Base-by-base conservation (phyloP, 352 stramenopile genomes). In the Phytophthora lateralis region DNA sequence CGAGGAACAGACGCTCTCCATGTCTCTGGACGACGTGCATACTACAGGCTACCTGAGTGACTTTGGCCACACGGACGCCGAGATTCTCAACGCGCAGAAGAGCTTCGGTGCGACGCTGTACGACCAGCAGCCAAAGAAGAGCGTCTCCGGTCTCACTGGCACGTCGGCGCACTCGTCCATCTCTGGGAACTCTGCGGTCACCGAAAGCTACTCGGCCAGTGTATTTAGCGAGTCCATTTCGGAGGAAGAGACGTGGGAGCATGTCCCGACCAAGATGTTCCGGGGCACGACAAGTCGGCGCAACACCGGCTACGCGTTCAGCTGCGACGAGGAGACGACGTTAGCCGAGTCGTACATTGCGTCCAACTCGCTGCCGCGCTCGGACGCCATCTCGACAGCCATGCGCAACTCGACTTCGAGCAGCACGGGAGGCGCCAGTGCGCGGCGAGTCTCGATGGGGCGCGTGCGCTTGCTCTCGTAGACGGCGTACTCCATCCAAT, bases 291-390 rank as follows among this genome's bases (percentile, higher is more conserved):
- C 64, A 14, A 60, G 65, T n/a, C 67, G 76, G 8, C 73, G 79
- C 26, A 89, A 87, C 62, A 92, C 83, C 8, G 85, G 85, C 41
- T 94, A 76, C 49, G 85, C 85, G 26, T 94, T 94, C 64, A 93
- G 83, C 57, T 93, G 82, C 62, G 85, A 94, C 59, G 83, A 94
- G 47, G 81, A 90, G 57, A 94, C 85, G 42, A 92, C 85, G 39
- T 52, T 91, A 14, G 85, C 80, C 43, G 85, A 94, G 70, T 91
- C 81, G 60, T 91, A 91, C 67, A 93, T 93, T 44, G 85, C 85
- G 15, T 92, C 85, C 12, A 92, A 89, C 61, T 89, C 80, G 61
- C 57, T 89, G 47, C 76, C 76, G n/a, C 71, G 76, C 24, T 89
- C 82, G 17, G 78, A 91, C 20, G 82, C 82, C 37, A 75, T 90